Evolutionary conservation across 2,329 filamentous ascomycete genomes (phyloP), one percentile per base, ranked within the genome.

Genomic region (Paecilomyces formosus): DNA sequence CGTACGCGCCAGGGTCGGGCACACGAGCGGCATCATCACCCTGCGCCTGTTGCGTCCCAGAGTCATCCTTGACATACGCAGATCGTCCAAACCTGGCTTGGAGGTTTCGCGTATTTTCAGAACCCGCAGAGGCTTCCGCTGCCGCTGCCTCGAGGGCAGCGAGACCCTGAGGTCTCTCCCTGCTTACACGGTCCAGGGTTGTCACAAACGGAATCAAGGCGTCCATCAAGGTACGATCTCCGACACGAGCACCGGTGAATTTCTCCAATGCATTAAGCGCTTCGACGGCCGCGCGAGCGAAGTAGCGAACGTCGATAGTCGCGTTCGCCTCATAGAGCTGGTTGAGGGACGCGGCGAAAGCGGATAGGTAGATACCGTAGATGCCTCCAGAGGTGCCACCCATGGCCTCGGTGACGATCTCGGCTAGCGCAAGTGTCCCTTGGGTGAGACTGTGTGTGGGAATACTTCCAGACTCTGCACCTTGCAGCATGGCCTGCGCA

Each of bases 371-470:
- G 31, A 64, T 61, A 28, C 58, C 64, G 68, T 87, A 88, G 9
- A 88, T 76, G 12, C 85, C 85, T 12, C 86, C 85, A 9, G 83
- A 86, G 3, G 85, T 88, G 30, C 85, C 85, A 65, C 86, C 85
- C 85, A 88, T 88, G 57, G 75, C 80, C 11, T 76, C 77, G 66
- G 87, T 85, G 11, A 87, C 81, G 1, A 82, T 77, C 51, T 78
- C 76, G 1, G 77, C 75, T 3, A 78, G 30, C 12, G 53, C 51
- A 54, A 54, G n/a, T 31, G 21, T 39, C 39, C 33, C 15, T 3
- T 21, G 30, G 2, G 64, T 57, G 39, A 45, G 39, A 18, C 39
- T 45, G 39, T 45, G 39, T 8, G 39, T 45, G 15, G 39, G 39
- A 15, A 45, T 6, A 2, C 15, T 3, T 6, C 39, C 39, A 5